A percentile compares a stretch with the other conserved stretches of the same genome.
Evolutionary conservation across 495 filamentous ascomycete species (phyloP).

Genomic region (Daldinia loculata): DNA sequence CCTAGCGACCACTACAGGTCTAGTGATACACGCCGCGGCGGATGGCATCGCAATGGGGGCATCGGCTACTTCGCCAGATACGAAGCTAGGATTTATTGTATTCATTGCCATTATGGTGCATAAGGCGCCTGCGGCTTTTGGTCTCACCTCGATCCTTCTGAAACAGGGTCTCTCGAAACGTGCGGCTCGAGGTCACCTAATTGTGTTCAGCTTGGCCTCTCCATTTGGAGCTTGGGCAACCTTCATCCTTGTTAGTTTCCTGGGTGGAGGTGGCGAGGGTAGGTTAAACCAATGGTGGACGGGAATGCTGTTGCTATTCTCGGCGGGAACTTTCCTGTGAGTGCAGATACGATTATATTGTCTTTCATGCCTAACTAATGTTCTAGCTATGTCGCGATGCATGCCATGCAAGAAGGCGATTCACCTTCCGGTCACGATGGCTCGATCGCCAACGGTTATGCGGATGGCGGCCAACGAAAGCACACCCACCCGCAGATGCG

Average conservation of each 20-base stretch:
- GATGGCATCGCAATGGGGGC: conserved; percentile 96
- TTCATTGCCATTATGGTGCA: conserved; percentile 97
- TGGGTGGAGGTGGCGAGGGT: conserved; percentile 64
- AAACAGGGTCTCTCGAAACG: conserved; percentile 90
- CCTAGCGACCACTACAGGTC: conserved; percentile 82
- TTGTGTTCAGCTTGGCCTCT: conserved; percentile 91
- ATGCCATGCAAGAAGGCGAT: conserved; percentile 91
- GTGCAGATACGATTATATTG: conserved; percentile 42
- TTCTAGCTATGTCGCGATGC: conserved; percentile 93
- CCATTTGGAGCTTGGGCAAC: conserved; percentile 86
- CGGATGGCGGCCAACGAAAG: conserved; percentile 65
- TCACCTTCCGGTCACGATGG: conserved; percentile 57
- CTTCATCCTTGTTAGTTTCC: conserved; percentile 76
- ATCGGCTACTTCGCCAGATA: conserved; percentile 74
- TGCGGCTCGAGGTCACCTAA: conserved; percentile 81
- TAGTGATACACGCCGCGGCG: conserved; percentile 97
- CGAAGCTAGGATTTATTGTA: conserved; percentile 83
- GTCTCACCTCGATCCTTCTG: conserved; percentile 85
- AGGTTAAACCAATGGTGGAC: conserved; percentile 78
- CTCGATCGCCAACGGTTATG: conserved; percentile 69
- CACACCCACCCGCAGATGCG: conserved; percentile 63
- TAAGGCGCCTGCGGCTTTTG: conserved; percentile 96
- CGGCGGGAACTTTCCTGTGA: conserved; percentile 94
- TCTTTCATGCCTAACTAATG: conserved; percentile 31
- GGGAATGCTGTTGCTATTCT: conserved; percentile 89